Evolutionary conservation across 345 rosid species (phyloP), one percentile per base, ranked within the genome.

Genomic region (Eucalyptus curtisii): DNA sequence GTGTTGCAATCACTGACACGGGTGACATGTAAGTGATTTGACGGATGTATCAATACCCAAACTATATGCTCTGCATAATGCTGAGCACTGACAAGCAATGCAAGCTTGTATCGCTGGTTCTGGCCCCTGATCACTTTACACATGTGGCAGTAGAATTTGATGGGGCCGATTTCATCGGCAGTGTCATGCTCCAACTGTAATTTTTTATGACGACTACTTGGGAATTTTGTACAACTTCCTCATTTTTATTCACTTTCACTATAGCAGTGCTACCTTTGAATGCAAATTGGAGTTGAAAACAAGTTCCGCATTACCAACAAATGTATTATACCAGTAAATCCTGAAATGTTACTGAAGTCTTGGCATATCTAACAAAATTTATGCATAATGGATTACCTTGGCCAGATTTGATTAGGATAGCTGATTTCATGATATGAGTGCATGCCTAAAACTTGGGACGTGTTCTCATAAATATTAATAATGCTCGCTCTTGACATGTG

Each of bases 401-500:
- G 80, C 45, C 47, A 19, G 47, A 76, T 37, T 40, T n/a, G 42
- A 85, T 85, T 55, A 85, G 59, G 14, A 76, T 50, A 30, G 33
- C 55, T 85, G 57, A 50, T n/a, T 85, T 87, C 49, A 16, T 55
- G 81, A 40, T 40, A 33, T 61, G 30, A 47, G 76, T 44, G 13
- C 80, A 61, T 53, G 44, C 7, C 8, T 49, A 42, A 44, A 47
- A 79, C 68, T 71, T 87, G 66, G 44, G 50, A 27, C 8, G 6
- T 48, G 33, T 59, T 57, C 25, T 59, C 15, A 40, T 55, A 49
- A 57, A 40, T 50, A 45, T 50, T 52, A 11, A 88, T 47, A 31
- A 61, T 59, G 87, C 88, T 85, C 33, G 53, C 47, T 88, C 64
- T 79, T 90, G 45, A 48, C 88, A 17, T 93, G 89, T 89, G 86